A percentile compares a stretch with the other conserved stretches of the same genome.
Conservation (phyloP, 441 rosid genomes). For the Viola pubescens region DNA sequence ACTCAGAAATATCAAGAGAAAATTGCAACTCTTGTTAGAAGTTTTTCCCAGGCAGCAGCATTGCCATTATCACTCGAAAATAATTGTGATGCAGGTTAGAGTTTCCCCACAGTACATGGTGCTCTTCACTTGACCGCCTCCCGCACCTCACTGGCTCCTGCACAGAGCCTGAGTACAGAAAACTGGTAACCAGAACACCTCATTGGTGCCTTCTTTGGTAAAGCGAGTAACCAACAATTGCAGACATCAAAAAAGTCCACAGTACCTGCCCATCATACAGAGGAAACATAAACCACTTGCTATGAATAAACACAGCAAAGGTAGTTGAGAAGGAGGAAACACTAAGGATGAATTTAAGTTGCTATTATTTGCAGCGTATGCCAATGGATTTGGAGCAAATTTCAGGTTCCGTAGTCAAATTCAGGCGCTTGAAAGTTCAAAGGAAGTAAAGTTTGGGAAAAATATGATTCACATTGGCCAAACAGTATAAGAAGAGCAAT, state of each 20-base stretch:
- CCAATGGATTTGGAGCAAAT: background rate
- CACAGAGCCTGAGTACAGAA: background rate
- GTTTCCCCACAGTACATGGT: too few relatives aligned
- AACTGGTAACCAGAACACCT: background rate
- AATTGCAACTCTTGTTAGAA: slow-evolving; percentile 13
- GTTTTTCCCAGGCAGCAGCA: slow-evolving; percentile 14
- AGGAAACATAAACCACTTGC: background rate
- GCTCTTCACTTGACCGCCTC: too few relatives aligned
- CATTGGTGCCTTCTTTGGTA: slow-evolving; percentile 82
- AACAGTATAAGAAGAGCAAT: background rate
- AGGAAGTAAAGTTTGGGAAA: background rate
- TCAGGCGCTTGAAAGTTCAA: background rate
- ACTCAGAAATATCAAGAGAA: slow-evolving; percentile 4
- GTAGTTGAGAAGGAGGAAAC: too few relatives aligned
- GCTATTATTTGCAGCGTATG: background rate
- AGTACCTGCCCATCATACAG: slow-evolving; percentile 48
- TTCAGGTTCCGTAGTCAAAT: too few relatives aligned
- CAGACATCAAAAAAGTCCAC: slow-evolving; percentile 97
- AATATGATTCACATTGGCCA: too few relatives aligned
- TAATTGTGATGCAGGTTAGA: background rate
- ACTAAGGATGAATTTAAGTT: too few relatives aligned
- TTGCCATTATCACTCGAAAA: background rate
- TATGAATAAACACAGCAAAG: too few relatives aligned
- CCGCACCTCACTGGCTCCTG: too few relatives aligned
- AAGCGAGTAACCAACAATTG: slow-evolving; percentile 90